phyloP scores from a whole-genome alignment of 352 stramenopile species.

The Phytophthora cactorum region DNA sequence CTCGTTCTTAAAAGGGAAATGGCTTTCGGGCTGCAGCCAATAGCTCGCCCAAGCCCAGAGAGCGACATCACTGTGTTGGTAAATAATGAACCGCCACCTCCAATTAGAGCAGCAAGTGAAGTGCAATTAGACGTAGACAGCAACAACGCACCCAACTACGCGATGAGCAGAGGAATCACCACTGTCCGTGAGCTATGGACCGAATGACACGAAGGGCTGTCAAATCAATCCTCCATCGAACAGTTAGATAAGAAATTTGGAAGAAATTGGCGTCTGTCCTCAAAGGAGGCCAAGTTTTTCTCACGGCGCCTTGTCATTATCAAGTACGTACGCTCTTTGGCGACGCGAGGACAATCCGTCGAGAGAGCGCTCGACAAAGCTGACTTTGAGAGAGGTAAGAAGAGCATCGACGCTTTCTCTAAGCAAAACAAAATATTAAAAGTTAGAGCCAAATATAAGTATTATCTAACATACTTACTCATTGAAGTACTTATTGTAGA shows the following conservation, averaged over 20 bases:
- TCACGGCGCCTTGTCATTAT: constrained; percentile 9
- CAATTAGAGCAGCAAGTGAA: neutral
- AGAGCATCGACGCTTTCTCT: constrained; percentile 17
- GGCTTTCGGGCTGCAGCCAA: neutral
- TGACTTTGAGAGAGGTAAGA: neutral
- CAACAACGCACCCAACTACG: neutral
- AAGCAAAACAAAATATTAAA: constrained; percentile 16
- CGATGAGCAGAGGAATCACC: neutral
- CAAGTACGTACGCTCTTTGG: constrained; percentile 14
- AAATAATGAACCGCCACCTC: neutral
- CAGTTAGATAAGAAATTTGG: constrained; percentile 9
- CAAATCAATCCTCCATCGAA: constrained; percentile 8
- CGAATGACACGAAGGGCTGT: constrained; percentile 5
- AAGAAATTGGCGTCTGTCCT: constrained; percentile 16
- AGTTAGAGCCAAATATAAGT: neutral
- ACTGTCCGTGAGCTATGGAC: constrained; percentile 10
- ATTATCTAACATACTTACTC: neutral
- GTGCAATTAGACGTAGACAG: constrained; percentile 1
- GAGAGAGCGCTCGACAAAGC: constrained; percentile 7
- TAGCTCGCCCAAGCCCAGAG: neutral
- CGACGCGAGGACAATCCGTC: neutral
- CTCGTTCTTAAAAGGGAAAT: neutral
- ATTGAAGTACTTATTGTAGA: neutral
- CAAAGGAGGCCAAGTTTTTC: constrained; percentile 23
- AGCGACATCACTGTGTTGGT: neutral